Percentiles rank a stretch among this genome's conserved stretches.
Conservation (phyloP, 2,329 filamentous ascomycete species). For the Talaromyces marneffei region DNA sequence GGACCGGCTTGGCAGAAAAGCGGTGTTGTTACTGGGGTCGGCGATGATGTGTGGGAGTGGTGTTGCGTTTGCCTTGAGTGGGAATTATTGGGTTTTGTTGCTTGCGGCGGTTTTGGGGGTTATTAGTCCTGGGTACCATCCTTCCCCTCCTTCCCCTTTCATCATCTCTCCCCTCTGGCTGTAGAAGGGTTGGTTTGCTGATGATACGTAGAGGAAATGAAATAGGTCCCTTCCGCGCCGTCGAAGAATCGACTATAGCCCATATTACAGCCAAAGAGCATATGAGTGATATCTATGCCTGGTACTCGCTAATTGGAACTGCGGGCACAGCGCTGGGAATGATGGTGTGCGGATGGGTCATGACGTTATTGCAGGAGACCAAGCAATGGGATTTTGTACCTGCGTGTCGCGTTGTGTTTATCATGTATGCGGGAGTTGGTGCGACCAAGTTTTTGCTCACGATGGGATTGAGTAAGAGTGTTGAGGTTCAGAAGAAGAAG, state of each 20-base stretch:
- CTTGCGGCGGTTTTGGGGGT: constrained; percentile 56
- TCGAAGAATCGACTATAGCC: constrained; percentile 60
- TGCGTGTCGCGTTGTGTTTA: constrained; percentile 54
- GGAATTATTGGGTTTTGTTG: constrained; percentile 56
- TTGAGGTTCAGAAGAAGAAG: constrained; percentile 36
- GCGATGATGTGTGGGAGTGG: constrained; percentile 55
- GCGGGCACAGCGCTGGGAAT: constrained; percentile 58
- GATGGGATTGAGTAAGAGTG: constrained; percentile 44
- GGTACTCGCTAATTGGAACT: constrained; percentile 53
- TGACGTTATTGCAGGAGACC: constrained; percentile 45
- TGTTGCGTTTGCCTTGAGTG: constrained; percentile 47
- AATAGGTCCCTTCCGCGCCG: constrained; percentile 61
- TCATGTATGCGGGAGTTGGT: constrained; percentile 53
- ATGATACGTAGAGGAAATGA: constrained; percentile 49
- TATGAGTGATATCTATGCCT: constrained; percentile 59
- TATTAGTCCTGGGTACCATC: constrained; percentile 52
- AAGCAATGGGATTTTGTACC: constrained; percentile 41
- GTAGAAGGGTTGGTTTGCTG: neutral
- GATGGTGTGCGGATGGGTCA: constrained; percentile 54
- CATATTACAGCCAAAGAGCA: constrained; percentile 53
- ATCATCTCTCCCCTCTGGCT: neutral
- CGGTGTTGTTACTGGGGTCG: constrained; percentile 50
- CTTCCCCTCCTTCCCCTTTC: constrained; percentile 13
- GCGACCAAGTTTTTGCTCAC: constrained; percentile 52
- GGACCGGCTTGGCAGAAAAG: constrained; percentile 53